These are phyloP conservation scores for Salix viminalis DNA, from an alignment of 345 rosid species.

Conservation along the genomic window DNA sequence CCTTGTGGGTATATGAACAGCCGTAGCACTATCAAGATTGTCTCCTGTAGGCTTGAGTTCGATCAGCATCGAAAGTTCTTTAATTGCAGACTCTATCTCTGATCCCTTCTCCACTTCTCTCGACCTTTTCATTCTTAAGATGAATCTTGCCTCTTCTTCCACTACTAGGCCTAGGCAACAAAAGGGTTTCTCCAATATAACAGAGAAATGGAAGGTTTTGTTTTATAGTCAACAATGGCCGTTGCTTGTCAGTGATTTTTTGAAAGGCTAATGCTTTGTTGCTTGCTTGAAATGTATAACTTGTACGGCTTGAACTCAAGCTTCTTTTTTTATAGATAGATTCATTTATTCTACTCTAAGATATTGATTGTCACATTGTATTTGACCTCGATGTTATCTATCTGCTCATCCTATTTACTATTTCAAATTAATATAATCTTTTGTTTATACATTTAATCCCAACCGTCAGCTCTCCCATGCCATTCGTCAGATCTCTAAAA, in stretches of 20 bases:
- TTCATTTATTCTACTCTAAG: neutral
- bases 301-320: slow-evolving; percentile 11
- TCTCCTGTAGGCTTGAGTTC: slow-evolving; percentile 36
- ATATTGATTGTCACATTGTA: slow-evolving; percentile 32
- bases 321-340: neutral
- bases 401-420: slow-evolving; percentile 6
- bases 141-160: neutral
- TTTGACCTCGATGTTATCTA: slow-evolving; percentile 44
- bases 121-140: slow-evolving; percentile 56
- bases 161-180: neutral
- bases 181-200: neutral
- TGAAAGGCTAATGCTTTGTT: neutral
- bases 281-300: neutral
- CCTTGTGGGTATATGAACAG: slow-evolving; percentile 51
- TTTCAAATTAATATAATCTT: neutral
- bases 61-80: slow-evolving; percentile 56
- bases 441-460: neutral
- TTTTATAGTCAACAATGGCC: neutral
- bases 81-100: slow-evolving; percentile 71
- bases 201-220: neutral
- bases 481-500: neutral
- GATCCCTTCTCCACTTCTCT: slow-evolving; percentile 59
- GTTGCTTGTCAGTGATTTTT: neutral
- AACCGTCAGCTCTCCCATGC: neutral
- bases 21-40: slow-evolving; percentile 20